Evolutionary conservation across 371 early-diverging fungal genomes (phyloP).

Genomic region (Mucor sp.): DNA sequence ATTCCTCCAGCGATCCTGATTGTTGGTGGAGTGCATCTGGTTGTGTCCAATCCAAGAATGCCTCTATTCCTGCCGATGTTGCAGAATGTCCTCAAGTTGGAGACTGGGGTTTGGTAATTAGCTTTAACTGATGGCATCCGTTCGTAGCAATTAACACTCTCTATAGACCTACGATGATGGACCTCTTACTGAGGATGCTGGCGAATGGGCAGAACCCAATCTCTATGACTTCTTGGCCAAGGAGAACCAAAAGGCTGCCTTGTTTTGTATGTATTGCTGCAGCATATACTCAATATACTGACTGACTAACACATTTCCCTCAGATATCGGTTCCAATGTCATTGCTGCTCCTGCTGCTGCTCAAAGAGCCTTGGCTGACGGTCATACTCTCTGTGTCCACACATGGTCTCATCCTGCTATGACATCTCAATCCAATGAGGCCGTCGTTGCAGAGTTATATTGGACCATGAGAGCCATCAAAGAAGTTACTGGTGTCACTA

Average conservation of each 20-base stretch:
- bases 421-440: conserved; percentile 56
- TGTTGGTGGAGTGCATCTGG: conserved; percentile 44
- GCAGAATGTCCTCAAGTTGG: conserved; percentile 39
- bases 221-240: conserved; percentile 46
- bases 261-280: conserved; percentile 20
- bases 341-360: conserved; percentile 33
- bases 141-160: not conserved
- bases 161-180: conserved; percentile 37
- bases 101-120: conserved; percentile 48
- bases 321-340: conserved; percentile 37
- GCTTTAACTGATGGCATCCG: conserved; percentile 19
- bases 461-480: conserved; percentile 57
- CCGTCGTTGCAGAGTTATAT: conserved; percentile 61
- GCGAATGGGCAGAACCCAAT: conserved; percentile 38
- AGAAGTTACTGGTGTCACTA: conserved; percentile 54
- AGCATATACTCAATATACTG: not conserved
- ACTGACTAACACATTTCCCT: not conserved
- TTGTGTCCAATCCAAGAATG: conserved; percentile 43
- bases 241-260: conserved; percentile 21
- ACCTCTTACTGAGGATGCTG: conserved; percentile 34
- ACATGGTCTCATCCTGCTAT: conserved; percentile 65
- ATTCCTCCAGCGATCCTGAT: conserved; percentile 22
- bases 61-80: conserved; percentile 40
- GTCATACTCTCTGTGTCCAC: conserved; percentile 43
- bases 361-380: conserved; percentile 31